Conservation (phyloP, 192 early-diverging fungal genomes). For the Chytriomyces hyalinus region DNA sequence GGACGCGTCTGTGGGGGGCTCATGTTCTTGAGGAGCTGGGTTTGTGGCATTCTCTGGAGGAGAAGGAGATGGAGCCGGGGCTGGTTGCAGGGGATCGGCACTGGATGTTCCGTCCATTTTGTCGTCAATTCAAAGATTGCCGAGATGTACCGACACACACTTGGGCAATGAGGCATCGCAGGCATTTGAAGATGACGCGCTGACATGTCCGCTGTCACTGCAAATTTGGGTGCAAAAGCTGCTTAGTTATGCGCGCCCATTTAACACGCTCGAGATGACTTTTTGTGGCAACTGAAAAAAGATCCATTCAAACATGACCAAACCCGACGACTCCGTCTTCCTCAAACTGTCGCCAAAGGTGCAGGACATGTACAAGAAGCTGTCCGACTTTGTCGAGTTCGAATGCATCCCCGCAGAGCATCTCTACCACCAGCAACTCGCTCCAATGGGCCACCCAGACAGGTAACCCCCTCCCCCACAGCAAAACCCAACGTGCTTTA, state of each 20-base stretch:
- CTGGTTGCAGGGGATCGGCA: too few species aligned
- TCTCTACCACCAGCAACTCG: constrained; percentile 74
- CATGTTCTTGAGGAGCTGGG: not conserved
- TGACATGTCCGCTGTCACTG: too few species aligned
- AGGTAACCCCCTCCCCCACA: constrained; percentile 53
- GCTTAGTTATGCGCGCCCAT: not conserved
- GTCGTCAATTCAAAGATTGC: too few species aligned
- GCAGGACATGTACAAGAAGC: constrained; percentile 42
- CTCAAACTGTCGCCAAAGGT: constrained; percentile 46
- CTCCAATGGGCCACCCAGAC: constrained; percentile 63
- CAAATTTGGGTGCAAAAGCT: too few species aligned
- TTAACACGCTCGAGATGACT: not conserved
- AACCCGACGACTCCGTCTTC: constrained; percentile 17
- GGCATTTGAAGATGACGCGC: too few species aligned
- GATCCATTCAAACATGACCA: not conserved
- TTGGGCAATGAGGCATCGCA: too few species aligned
- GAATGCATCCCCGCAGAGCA: constrained; percentile 96
- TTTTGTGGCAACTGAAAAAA: not conserved
- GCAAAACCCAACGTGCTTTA: too few species aligned
- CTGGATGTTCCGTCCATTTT: too few species aligned
- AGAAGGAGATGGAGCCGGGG: not conserved
- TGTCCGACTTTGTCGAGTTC: constrained; percentile 59
- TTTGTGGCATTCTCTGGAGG: not conserved
- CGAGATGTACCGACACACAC: too few species aligned
- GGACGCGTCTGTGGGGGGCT: not conserved